Evolutionary conservation across 2,329 filamentous ascomycete species (phyloP).

Genomic region (Aspergillus pseudotamarii): DNA sequence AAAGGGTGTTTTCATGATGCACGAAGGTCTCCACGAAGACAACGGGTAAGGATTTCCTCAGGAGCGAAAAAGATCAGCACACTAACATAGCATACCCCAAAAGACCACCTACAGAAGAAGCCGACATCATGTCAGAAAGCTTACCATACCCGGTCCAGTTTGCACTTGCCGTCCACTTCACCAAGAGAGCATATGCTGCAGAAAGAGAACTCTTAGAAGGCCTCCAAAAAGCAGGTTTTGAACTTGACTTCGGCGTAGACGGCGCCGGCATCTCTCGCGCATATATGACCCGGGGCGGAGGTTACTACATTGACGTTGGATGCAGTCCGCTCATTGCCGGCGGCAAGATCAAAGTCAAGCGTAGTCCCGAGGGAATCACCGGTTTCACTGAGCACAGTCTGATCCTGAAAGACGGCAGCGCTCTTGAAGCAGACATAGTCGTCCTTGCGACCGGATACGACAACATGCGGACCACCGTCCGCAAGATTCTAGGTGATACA

Average conservation of each 20-base stretch:
- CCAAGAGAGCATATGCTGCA: constrained; percentile 43
- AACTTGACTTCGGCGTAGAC: constrained; percentile 43
- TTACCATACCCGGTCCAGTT: constrained; percentile 53
- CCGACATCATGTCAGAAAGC: constrained; percentile 52
- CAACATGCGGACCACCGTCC: constrained; percentile 67
- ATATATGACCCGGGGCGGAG: constrained; percentile 54
- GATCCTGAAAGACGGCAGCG: constrained; percentile 57
- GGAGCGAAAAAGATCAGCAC: not conserved
- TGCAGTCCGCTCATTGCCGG: constrained; percentile 57
- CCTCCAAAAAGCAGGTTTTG: constrained; percentile 51
- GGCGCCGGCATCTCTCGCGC: constrained; percentile 47
- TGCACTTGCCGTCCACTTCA: constrained; percentile 47
- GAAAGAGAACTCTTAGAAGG: constrained; percentile 50
- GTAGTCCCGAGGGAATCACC: constrained; percentile 56
- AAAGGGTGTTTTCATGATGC: constrained; percentile 48
- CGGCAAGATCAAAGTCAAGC: constrained; percentile 64
- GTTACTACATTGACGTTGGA: constrained; percentile 64
- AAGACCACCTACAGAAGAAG: constrained; percentile 53
- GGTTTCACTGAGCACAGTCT: constrained; percentile 52
- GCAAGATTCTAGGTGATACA: constrained; percentile 64
- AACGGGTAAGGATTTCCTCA: constrained; percentile 28
- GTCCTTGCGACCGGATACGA: constrained; percentile 67
- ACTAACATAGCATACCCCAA: not conserved
- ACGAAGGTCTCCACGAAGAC: constrained; percentile 52
- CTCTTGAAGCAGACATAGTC: constrained; percentile 64